phyloP scores from a whole-genome alignment of 1,284 basidiomycete genomes.

The Ustilago xerochloae region DNA sequence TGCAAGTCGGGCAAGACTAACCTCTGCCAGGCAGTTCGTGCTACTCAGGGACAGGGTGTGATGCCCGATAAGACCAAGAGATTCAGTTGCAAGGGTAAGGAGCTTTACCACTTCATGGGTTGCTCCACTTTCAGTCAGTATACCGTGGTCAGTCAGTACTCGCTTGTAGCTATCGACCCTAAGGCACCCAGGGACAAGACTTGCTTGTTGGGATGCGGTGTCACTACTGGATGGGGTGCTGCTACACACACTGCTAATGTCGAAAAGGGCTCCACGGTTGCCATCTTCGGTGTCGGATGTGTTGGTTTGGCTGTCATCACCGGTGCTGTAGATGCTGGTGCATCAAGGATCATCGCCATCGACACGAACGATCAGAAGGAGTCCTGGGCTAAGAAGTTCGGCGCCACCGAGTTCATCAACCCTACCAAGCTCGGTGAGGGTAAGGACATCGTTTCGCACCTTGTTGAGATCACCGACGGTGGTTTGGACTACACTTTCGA shows the following conservation, averaged over 20 bases:
- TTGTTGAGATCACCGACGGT: constrained; percentile 94
- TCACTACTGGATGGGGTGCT: constrained; percentile 95
- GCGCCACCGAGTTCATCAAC: constrained; percentile 97
- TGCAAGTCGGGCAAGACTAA: constrained; percentile 99
- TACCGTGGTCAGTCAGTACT: constrained; percentile 97
- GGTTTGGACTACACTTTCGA: constrained; percentile 96
- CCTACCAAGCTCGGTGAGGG: constrained; percentile 75
- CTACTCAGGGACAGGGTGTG: constrained; percentile 92
- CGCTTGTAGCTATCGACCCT: constrained; percentile 87
- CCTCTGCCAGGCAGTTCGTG: constrained; percentile 75
- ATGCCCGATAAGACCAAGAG: constrained; percentile 95
- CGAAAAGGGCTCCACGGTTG: constrained; percentile 78
- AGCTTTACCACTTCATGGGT: constrained; percentile 96
- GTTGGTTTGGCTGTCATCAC: constrained; percentile 86
- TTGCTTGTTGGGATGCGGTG: constrained; percentile 91
- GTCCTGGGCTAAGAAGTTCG: constrained; percentile 88
- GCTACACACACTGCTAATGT: constrained; percentile 75
- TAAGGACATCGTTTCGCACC: constrained; percentile 81
- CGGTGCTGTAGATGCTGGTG: constrained; percentile 81
- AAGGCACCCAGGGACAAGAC: constrained; percentile 91
- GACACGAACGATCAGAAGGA: constrained; percentile 88
- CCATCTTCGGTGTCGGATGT: constrained; percentile 94
- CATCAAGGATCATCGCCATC: constrained; percentile 88
- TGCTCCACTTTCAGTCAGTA: constrained; percentile 98
- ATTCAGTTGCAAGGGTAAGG: constrained; percentile 89